Evolutionary conservation across 2,329 filamentous ascomycete genomes (phyloP), one percentile per base, ranked within the genome.

Genomic region (Fusarium pininemorale): DNA sequence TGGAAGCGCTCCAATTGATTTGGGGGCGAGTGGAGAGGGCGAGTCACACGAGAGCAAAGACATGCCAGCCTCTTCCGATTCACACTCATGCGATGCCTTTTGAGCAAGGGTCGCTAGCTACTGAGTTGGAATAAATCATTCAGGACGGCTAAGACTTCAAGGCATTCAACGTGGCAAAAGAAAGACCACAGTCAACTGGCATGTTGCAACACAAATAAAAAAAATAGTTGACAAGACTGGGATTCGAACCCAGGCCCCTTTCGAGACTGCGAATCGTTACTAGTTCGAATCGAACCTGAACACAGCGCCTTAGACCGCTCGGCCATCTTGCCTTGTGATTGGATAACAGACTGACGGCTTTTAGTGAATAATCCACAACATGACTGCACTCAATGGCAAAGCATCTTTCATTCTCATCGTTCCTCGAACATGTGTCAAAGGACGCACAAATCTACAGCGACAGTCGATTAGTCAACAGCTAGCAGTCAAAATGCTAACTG

Each of bases 351-450:
- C 4, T 12, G 3, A 3, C 0, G 1, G 5, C 6, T 16, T 11
- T 0, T 8, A 1, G 3, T 24, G 4, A 0, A 1, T 6, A 0
- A 51, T 51, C 0, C 20, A 8, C 12, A 51, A 1, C 4, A 20
- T 1, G 3, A 11, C 11, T 9, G 7, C 7, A 14, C 10, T 5
- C 26, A 13, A 45, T 22, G 26, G 20, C 26, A 14, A 48, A 22
- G 14, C 9, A 35, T 35, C 12, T 32, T 4, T 35, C 12, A 35
- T 16, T 20, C 48, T 24, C 15, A 32, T 18, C 8, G 15, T 14
- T 32, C 32, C 32, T 35, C 3, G 3, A 35, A 16, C 32, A 35
- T 35, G 32, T 35, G 32, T 14, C 16, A 16, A n/a, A 24, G n/a
- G 7, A 39, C 13, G 38, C 6, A 30, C 11, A 13, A 26, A 13